Conservation (phyloP, 2,329 filamentous ascomycete species). For the Cordyceps militaris region DNA sequence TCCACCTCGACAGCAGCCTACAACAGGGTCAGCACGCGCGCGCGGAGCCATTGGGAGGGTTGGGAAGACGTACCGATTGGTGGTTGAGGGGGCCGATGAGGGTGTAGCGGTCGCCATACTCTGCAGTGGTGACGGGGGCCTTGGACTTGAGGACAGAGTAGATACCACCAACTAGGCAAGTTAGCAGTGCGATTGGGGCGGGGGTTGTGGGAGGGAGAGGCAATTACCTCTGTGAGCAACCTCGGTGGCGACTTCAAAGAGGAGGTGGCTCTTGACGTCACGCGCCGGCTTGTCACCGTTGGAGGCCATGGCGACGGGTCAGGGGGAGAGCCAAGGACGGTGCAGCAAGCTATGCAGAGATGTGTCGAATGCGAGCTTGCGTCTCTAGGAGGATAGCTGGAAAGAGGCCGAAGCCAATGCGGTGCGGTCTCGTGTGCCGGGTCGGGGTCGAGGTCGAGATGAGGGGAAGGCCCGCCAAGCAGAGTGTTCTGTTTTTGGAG, state of each 20-base stretch:
- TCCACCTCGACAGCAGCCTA: constrained; percentile 97
- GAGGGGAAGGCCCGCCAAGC: background rate
- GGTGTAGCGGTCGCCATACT: constrained; percentile 97
- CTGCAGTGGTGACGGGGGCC: constrained; percentile 91
- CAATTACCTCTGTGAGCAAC: constrained; percentile 81
- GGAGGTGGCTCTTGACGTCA: constrained; percentile 89
- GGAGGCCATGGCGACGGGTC: constrained; percentile 35
- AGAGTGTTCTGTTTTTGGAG: background rate
- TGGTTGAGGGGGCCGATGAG: constrained; percentile 92
- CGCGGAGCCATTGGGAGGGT: background rate
- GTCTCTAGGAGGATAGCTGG: background rate
- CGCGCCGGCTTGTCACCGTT: constrained; percentile 41
- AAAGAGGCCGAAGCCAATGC: background rate
- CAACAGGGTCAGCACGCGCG: background rate
- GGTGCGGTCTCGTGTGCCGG: background rate
- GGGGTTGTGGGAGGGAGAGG: background rate
- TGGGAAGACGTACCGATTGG: constrained; percentile 60
- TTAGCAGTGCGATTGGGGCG: background rate
- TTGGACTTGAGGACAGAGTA: constrained; percentile 99
- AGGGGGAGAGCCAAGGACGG: background rate
- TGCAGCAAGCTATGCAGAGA: background rate
- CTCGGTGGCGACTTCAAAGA: constrained; percentile 96
- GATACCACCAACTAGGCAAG: constrained; percentile 75
- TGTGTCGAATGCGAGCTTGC: background rate
- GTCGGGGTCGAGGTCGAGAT: background rate